Conservation (phyloP, 495 filamentous ascomycete genomes). For the Aspergillus hancockii region DNA sequence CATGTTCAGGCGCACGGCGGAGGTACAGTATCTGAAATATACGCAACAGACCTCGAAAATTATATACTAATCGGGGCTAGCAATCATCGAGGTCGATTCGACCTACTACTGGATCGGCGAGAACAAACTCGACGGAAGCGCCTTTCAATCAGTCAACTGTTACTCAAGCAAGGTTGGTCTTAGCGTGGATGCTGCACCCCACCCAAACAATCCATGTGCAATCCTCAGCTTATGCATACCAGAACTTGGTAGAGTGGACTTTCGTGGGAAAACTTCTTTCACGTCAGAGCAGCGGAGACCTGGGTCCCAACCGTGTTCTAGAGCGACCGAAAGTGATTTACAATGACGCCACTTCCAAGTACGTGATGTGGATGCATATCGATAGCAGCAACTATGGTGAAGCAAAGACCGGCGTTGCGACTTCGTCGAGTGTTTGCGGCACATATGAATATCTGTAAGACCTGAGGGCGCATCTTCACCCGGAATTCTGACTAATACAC, state of each 20-base stretch:
- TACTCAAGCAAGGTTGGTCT: conserved; percentile 34
- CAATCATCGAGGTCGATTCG: conserved; percentile 53
- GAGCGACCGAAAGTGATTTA: conserved; percentile 68
- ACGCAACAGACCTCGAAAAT: background rate
- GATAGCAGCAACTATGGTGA: conserved; percentile 63
- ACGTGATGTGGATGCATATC: conserved; percentile 67
- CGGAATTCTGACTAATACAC: background rate
- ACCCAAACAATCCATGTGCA: background rate
- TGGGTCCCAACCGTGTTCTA: conserved; percentile 61
- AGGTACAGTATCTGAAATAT: background rate
- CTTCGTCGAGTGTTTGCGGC: conserved; percentile 58
- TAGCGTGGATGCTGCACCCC: background rate
- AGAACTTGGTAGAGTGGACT: conserved; percentile 62
- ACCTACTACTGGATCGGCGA: conserved; percentile 67
- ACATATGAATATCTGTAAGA: conserved; percentile 38
- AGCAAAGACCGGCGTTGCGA: conserved; percentile 65
- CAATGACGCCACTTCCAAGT: conserved; percentile 54
- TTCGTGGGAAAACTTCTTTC: conserved; percentile 58
- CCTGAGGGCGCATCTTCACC: background rate
- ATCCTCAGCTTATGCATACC: background rate
- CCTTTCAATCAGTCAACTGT: conserved; percentile 63
- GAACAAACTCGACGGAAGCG: conserved; percentile 60
- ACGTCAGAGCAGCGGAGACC: conserved; percentile 50
- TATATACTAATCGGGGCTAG: conserved; percentile 16
- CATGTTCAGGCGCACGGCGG: conserved; percentile 62